Evolutionary conservation across 1,139 yeast genomes (phyloP).

Genomic region (Yamadazyma siamensis): DNA sequence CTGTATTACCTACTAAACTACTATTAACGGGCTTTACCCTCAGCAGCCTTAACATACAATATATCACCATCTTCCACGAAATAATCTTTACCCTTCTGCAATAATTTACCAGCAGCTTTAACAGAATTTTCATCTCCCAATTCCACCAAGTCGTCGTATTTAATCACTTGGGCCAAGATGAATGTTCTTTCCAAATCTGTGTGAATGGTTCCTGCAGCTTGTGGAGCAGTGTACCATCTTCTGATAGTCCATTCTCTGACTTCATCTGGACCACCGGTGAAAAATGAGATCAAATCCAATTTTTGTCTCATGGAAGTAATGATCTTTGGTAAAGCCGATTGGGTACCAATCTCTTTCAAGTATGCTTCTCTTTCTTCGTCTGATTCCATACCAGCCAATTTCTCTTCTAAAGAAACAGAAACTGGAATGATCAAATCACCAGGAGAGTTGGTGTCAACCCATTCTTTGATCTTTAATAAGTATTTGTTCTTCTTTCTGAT

Average conservation of each 20-base stretch:
- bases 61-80: constrained; percentile 81
- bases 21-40: constrained; percentile 78
- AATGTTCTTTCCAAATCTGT: constrained; percentile 54
- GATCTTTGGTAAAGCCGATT: constrained; percentile 85
- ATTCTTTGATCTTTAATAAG: constrained; percentile 84
- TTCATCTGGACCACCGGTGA: constrained; percentile 83
- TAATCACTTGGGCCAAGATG: constrained; percentile 47
- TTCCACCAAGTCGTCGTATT: constrained; percentile 57
- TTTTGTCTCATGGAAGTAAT: constrained; percentile 80
- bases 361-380: constrained; percentile 93
- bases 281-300: constrained; percentile 77
- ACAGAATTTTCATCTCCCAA: constrained; percentile 80
- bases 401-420: constrained; percentile 90
- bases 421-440: constrained; percentile 95
- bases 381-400: constrained; percentile 80
- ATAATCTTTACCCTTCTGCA: constrained; percentile 95
- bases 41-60: constrained; percentile 93
- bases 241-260: constrained; percentile 90
- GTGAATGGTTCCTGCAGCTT: constrained; percentile 86
- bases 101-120: constrained; percentile 89
- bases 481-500: constrained; percentile 98
- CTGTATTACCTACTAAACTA: too few relatives aligned
- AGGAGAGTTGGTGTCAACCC: constrained; percentile 93
- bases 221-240: constrained; percentile 81
- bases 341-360: constrained; percentile 81